Conservation (phyloP, 257 asterid species). For the Knoxia roxburghii region DNA sequence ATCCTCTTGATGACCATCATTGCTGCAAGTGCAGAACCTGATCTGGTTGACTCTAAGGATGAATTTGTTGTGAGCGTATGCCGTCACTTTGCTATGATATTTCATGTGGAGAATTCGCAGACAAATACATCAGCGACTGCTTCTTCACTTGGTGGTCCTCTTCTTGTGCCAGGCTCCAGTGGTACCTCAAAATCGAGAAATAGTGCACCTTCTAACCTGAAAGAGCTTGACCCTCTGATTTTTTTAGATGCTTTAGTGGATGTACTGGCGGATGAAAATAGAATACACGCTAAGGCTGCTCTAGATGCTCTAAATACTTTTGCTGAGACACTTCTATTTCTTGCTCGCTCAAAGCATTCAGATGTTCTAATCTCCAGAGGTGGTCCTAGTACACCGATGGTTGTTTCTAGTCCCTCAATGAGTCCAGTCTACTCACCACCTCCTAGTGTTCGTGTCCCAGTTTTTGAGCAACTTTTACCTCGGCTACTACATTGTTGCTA, state of each 20-base stretch:
- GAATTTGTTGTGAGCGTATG: conserved; percentile 71
- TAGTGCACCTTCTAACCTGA: conserved; percentile 58
- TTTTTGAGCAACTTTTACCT: conserved; percentile 96
- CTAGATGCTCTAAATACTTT: conserved; percentile 69
- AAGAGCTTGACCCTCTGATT: conserved; percentile 91
- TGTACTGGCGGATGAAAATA: conserved; percentile 83
- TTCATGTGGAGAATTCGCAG: conserved; percentile 72
- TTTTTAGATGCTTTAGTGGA: conserved; percentile 97
- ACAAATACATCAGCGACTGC: conserved; percentile 41
- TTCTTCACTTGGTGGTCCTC: conserved; percentile 53
- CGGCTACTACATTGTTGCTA: conserved; percentile 92
- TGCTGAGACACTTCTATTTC: conserved; percentile 81
- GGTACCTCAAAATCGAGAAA: conserved; percentile 53
- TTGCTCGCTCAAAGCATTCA: conserved; percentile 83
- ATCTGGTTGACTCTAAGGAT: conserved; percentile 71
- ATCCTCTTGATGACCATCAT: conserved; percentile 86
- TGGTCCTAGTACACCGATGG: conserved; percentile 95
- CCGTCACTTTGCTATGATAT: conserved; percentile 93
- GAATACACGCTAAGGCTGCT: conserved; percentile 92
- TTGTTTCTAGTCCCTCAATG: conserved; percentile 98
- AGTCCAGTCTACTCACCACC: conserved; percentile 98
- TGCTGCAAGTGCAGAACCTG: conserved; percentile 93
- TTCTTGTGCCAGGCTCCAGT: conserved; percentile 49
- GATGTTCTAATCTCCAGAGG: conserved; percentile 72
- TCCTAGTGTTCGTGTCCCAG: conserved; percentile 87